Conservation (phyloP, 2,329 filamentous ascomycete species). For the Aschersonia sp. region DNA sequence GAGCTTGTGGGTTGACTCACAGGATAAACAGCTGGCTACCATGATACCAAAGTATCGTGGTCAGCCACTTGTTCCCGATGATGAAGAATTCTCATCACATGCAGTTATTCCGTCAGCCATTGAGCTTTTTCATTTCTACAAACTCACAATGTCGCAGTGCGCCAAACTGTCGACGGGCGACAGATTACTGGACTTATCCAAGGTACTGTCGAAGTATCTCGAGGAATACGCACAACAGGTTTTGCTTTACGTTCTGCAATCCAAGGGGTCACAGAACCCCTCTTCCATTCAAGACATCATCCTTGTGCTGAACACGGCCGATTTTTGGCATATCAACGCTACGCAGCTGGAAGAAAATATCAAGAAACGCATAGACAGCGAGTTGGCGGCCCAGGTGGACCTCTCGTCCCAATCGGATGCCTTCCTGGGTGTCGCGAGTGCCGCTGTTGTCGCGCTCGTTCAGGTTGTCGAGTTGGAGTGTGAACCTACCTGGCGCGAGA, state of each 20-base stretch:
- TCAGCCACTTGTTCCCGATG: conserved; percentile 63
- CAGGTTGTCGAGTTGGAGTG: conserved; percentile 69
- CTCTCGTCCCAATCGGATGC: conserved; percentile 86
- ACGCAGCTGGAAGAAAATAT: conserved; percentile 92
- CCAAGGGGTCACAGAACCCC: conserved; percentile 36
- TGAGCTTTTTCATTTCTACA: conserved; percentile 95
- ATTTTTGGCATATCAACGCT: conserved; percentile 92
- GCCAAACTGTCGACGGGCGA: conserved; percentile 91
- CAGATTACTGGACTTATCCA: conserved; percentile 70
- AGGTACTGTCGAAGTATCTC: conserved; percentile 79
- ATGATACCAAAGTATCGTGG: conserved; percentile 81
- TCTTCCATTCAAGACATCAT: conserved; percentile 58
- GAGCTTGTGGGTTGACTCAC: conserved; percentile 91
- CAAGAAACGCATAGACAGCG: conserved; percentile 73
- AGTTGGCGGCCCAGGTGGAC: conserved; percentile 64
- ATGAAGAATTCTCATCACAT: conserved; percentile 86
- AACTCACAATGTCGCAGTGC: conserved; percentile 82
- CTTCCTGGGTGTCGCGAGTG: conserved; percentile 88
- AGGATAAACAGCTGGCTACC: conserved; percentile 72
- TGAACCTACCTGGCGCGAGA: conserved; percentile 86
- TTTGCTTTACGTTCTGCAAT: conserved; percentile 54
- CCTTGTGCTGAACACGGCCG: conserved; percentile 85
- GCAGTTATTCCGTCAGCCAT: conserved; percentile 88
- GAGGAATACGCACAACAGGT: conserved; percentile 95
- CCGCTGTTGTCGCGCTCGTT: conserved; percentile 72